Evolutionary conservation across 352 stramenopile genomes (phyloP), one percentile per base, ranked within the genome.

Genomic region (Hyaloperonospora brassicae): DNA sequence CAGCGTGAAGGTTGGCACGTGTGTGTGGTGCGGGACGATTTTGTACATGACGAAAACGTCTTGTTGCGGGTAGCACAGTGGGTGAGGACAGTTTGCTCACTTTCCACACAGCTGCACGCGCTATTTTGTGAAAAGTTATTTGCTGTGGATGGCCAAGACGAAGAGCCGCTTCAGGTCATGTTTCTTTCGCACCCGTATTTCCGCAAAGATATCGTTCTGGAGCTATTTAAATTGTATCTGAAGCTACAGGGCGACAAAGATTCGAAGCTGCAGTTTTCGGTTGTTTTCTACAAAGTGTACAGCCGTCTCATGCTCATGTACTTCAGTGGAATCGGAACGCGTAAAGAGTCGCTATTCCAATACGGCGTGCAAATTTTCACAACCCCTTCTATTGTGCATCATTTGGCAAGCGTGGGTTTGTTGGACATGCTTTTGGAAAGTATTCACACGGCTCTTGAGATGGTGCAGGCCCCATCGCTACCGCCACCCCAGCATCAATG

Each of bases 351-450:
- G n/a, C 49, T 96, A 9, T 95, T 97, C 59, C 76, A 85, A 22
- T 93, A 96, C 47, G 83, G 86, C 13, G 91, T 97, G n/a, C 91
- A 97, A 67, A 89, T 97, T 51, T 93, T 97, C 52, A 97, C 90
- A 25, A 96, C 92, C 11, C 87, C 91, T 11, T 96, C 84, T 7
- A 87, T 96, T 21, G 84, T 95, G 0, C 72, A 74, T 11, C 64
- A 83, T 4, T 68, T 93, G 1, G 70, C 76, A 0, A 68, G 52
- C n/a, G 56, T 80, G 14, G 81, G 78, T 4, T 59, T 93, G 23
- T 62, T 89, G 7, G 79, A 91, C 30, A 89, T 83, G 47, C 60
- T 93, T 14, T 52, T 93, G 25, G 74, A 87, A 47, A 85, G 78
- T n/a, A 77, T 93, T 35, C 79, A 87, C 21, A 79, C 72, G 5